Conservation (phyloP, 345 rosid species). For the Dovyalis caffra region DNA sequence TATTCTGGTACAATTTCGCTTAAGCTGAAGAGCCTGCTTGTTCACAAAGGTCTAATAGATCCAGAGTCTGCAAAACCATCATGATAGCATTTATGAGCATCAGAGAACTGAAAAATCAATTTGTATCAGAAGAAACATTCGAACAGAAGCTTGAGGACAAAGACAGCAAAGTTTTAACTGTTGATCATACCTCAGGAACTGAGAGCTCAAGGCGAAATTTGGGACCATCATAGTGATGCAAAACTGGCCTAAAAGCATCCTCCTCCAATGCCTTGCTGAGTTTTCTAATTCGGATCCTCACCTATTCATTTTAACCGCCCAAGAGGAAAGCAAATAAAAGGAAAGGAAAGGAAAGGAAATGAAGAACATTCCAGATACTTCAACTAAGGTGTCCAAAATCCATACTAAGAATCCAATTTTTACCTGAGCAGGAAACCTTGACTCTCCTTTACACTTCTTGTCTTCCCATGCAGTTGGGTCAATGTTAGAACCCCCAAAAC, state of each 20-base stretch:
- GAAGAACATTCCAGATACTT: not conserved
- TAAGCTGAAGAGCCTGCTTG: conserved; percentile 74
- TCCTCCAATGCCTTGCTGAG: conserved; percentile 96
- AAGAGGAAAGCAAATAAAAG: not conserved
- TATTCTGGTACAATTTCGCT: conserved; percentile 20
- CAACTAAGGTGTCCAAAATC: not conserved
- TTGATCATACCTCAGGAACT: conserved; percentile 81
- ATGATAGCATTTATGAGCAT: not conserved
- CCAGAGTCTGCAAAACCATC: conserved; percentile 66
- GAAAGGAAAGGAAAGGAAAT: not conserved
- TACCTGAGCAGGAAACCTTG: conserved; percentile 99
- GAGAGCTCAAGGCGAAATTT: conserved; percentile 95
- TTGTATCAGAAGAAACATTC: not conserved
- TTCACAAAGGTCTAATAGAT: conserved; percentile 85
- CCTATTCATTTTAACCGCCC: conserved; percentile 41
- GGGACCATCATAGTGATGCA: conserved; percentile 98
- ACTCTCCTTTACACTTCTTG: conserved; percentile 97
- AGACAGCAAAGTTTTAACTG: not conserved
- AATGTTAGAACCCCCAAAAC: conserved; percentile 96
- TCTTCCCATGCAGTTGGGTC: conserved; percentile 99
- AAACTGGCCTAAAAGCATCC: conserved; percentile 91
- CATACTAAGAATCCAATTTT: conserved; percentile 2
- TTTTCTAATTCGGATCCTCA: conserved; percentile 77
- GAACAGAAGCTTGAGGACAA: not conserved
- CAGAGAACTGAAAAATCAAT: not conserved